Evolutionary conservation across 176 grass and related monocot species (phyloP), one percentile per base, ranked within the genome.

Genomic region (Ensete ventricosum): DNA sequence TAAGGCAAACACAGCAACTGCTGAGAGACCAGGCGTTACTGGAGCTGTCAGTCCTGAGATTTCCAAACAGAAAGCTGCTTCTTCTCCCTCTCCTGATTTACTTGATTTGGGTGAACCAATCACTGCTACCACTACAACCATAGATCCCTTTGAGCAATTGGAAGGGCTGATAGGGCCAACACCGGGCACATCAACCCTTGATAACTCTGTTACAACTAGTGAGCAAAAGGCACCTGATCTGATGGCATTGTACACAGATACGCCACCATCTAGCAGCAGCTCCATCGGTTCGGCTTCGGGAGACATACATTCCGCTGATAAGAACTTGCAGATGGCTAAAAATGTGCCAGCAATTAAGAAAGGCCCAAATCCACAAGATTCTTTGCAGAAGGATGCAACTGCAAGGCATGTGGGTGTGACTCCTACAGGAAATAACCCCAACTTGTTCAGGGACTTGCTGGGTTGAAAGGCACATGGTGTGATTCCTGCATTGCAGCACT

Each of bases 341-440:
- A 77, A 60, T 52, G 48, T n/a, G 16, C 72, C 54, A 10, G 50
- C 85, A 50, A 65, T 68, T 27, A 92, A 89, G 55, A 99, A 99
- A 73, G 96, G 96, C 27, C 85, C 77, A 26, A 99, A 84, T 75
- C 76, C 80, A 11, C 88, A 95, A 66, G 84, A 92, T 49, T 86
- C 91, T 24, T 78, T 99, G 69, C 96, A 99, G 58, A 99, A 95
- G 76, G 85, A 95, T 22, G 88, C 88, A 8, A 73, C 84, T 2
- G 91, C 96, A 57, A 79, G 91, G 8, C 96, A 99, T 72, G 96
- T 99, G 9, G 96, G 96, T 0, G 84, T 99, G 62, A 95, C 96
- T 0, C 96, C 87, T 20, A 87, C 96, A 23, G 85, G 84, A 50
- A 89, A 99, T 73, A 99, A 99, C 75, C 91, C 91, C 53, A 99